Evolutionary conservation across 1,284 basidiomycete genomes (phyloP), one percentile per base, ranked within the genome.

Genomic region (Psilocybe mexicana): DNA sequence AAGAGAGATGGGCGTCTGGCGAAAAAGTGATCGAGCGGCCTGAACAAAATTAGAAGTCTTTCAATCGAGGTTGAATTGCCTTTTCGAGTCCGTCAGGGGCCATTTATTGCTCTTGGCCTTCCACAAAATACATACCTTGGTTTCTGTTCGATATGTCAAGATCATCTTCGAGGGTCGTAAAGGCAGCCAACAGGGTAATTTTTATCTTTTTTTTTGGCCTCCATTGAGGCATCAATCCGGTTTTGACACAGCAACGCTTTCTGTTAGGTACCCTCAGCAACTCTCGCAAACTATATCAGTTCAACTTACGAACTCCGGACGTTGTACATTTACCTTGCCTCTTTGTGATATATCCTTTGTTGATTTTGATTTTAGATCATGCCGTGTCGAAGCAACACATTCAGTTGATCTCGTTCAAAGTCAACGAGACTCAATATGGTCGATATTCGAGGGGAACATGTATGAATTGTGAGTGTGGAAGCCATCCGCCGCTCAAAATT

Each of bases 391-490:
- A 25, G 67, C 81, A n/a, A 47, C 67, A 24, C 67, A 67, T 18
- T 64, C 81, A 2, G 65, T 70, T 12, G 75, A 81, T 12, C 59
- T 88, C 35, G 63, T 70, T 18, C 61, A 72, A 1, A 57, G 61
- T 23, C 72, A 81, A 42, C 74, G 76, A 26, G 67, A 72, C 7
- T 63, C 66, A 4, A 75, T 89, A 48, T 90, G 85, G 86, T 52
- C 61, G 0, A 66, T 88, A 2, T 78, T 83, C 24, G 79, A 83
- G 59, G 67, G 70, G 1, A 88, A 88, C 65, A 89, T 90, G 87
- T 70, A 66, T 44, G 64, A 70, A 6, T 61, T 83, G 84, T 83
- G 67, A 33, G 79, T 72, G 8, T 49, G 5, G n/a, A 8, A 3
- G 2, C 14, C 33, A 43, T 12, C 7, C 8, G 18, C 33, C 8